Base-by-base conservation (phyloP, 2,329 filamentous ascomycete species). In the Thermoascus crustaceus region DNA sequence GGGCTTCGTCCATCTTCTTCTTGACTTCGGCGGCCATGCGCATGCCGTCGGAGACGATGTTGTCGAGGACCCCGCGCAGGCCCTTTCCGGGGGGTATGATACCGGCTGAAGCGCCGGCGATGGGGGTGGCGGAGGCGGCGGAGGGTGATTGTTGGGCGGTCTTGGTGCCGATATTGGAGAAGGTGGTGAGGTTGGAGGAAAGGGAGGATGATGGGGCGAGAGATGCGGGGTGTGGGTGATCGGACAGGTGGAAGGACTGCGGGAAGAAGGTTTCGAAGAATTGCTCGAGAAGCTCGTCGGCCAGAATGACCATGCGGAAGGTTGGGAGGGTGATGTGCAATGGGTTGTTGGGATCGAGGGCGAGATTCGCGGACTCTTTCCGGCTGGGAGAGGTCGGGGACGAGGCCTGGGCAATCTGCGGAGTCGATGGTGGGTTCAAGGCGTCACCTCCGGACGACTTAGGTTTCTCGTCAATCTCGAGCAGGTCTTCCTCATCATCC, bases 231-330 rank as follows among this genome's bases (percentile, higher is more conserved):
- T 72, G 56, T 2, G 71, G 67, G 18, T 66, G 66, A 40, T 93
- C 83, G 16, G 85, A 80, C 30, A 95, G 79, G 52, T 85, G 86
- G 74, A 98, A 93, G 1, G 87, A 94, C 34, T 84, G 79, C 0
- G 89, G 86, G 64, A 96, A 95, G 25, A 87, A 93, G 1, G 85
- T 85, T 64, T 98, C 91, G 57, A 98, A 98, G 64, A 98, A 98
- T 48, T 93, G 85, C 53, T 98, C 89, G 4, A 98, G 76, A 1
- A 93, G 74, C 59, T 98, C 91, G 54, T 98, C 91, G 27, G 91
- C 91, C 5, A 98, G 76, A 7, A 98, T 85, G 3, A 98, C 87
- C 91, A 98, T 98, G 46, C 91, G 82, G 73, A 98, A 98, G 1
- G 91, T 98, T 1, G 91, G 91, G 1, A 98, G 73, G 1, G 91